A percentile compares a stretch with the other conserved stretches of the same genome.
phyloP scores from a whole-genome alignment of 2,329 filamentous ascomycete genomes.

The Thielaviopsis punctulata region DNA sequence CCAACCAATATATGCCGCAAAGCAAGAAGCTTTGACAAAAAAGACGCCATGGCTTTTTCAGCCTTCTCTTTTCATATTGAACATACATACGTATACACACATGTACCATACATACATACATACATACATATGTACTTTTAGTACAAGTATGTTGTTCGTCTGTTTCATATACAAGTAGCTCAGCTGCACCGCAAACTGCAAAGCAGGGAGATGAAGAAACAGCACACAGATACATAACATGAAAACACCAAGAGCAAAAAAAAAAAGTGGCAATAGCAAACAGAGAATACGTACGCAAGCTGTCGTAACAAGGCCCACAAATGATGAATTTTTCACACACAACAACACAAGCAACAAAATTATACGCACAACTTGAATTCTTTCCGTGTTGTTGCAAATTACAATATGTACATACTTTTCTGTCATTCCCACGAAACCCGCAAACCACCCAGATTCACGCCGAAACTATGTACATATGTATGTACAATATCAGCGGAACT shows the following conservation, averaged over 20 bases:
- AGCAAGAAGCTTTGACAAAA: not conserved
- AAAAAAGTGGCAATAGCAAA: not conserved
- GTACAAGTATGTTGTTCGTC: no score
- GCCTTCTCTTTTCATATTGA: not conserved
- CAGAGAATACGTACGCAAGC: not conserved
- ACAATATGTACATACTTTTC: no score
- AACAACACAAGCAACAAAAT: not conserved
- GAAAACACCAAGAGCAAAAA: not conserved
- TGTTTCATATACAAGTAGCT: no score
- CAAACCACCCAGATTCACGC: not conserved
- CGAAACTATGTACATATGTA: no score
- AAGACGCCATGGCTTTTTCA: not conserved
- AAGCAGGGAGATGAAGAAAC: not conserved
- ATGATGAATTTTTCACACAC: not conserved
- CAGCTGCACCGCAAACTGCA: not conserved
- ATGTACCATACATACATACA: no score
- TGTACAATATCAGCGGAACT: not conserved
- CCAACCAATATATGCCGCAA: not conserved
- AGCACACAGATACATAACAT: not conserved
- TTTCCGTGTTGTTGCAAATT: no score
- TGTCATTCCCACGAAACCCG: not conserved
- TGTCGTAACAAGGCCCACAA: not conserved
- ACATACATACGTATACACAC: no score
- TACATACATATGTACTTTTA: no score
- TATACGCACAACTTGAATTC: no score